Evolutionary conservation across 192 early-diverging fungal species (phyloP).

Genomic region (Borealophlyctis nickersoniae): DNA sequence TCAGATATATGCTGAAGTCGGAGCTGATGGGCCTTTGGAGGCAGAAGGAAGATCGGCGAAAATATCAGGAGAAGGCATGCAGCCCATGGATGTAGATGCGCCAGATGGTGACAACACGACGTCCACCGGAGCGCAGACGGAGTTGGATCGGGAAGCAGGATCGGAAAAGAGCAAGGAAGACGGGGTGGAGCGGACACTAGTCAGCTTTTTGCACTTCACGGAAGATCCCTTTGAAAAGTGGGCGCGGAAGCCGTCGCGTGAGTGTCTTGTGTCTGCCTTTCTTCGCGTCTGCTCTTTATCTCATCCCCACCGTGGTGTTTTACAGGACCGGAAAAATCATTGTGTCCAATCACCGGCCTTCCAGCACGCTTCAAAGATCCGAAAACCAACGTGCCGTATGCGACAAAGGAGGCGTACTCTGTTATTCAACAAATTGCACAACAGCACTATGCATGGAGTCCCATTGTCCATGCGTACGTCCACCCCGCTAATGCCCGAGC

Average conservation of each 20-base stretch:
- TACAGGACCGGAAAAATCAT: conserved; percentile 4
- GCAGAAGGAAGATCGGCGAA: no score
- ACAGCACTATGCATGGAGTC: conserved; percentile 54
- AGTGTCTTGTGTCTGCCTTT: background rate
- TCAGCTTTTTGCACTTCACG: conserved; percentile 15
- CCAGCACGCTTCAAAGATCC: conserved; percentile 62
- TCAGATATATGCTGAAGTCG: no score
- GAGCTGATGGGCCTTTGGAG: no score
- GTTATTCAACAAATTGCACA: conserved; percentile 42
- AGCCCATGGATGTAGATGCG: background rate
- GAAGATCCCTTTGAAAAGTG: conserved; percentile 21
- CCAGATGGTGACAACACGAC: background rate
- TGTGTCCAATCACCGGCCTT: conserved; percentile 62
- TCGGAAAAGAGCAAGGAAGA: background rate
- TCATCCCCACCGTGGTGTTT: background rate
- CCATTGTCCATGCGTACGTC: conserved; percentile 27
- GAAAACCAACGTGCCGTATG: conserved; percentile 53
- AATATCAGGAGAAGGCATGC: no score
- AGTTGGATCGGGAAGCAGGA: background rate
- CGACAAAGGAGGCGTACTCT: conserved; percentile 56
- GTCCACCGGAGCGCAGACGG: background rate
- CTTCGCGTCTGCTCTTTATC: background rate
- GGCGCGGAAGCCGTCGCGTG: background rate
- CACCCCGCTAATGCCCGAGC: conserved; percentile 16
- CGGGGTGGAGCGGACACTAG: background rate